phyloP scores from a whole-genome alignment of 352 stramenopile species.

The Phytopythium vexans region DNA sequence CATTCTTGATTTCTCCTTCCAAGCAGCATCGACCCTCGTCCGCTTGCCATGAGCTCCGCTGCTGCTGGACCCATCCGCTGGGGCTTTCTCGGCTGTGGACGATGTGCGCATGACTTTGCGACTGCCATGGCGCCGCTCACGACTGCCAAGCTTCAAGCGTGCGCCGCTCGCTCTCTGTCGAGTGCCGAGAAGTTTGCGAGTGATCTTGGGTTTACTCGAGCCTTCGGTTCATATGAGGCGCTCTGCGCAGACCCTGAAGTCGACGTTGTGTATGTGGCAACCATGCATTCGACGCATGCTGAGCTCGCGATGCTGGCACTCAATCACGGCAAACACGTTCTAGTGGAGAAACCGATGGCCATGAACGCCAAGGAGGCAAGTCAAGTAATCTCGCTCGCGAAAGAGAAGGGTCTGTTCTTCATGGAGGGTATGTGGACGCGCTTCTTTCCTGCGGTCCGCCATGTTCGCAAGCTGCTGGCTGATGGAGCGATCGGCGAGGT shows the following conservation, averaged over 20 bases:
- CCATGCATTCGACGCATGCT: conserved; percentile 77
- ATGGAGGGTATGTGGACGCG: conserved; percentile 80
- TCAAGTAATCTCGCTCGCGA: conserved; percentile 31
- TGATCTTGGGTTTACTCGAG: conserved; percentile 33
- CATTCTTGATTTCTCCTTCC: too few species aligned
- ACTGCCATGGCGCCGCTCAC: conserved; percentile 32
- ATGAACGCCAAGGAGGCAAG: conserved; percentile 72
- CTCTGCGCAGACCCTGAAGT: conserved; percentile 67
- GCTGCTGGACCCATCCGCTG: conserved; percentile 12
- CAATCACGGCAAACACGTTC: conserved; percentile 78
- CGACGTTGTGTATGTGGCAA: conserved; percentile 89
- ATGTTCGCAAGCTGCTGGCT: conserved; percentile 40
- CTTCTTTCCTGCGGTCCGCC: conserved; percentile 59
- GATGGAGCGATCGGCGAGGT: conserved; percentile 46
- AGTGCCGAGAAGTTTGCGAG: conserved; percentile 32
- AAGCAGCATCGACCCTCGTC: too few species aligned
- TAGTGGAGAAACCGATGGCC: conserved; percentile 89
- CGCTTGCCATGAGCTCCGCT: too few species aligned
- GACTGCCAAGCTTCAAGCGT: conserved; percentile 28
- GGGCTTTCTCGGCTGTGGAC: conserved; percentile 51
- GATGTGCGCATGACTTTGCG: conserved; percentile 46
- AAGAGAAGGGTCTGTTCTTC: conserved; percentile 37
- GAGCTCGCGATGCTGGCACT: conserved; percentile 62
- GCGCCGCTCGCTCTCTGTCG: conserved; percentile 35
- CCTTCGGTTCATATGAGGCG: conserved; percentile 80